A percentile compares a stretch with the other conserved stretches of the same genome.
These are phyloP conservation scores for Acanthamoeba culbertsoni DNA, from an alignment of 208 protist genomes.

Conservation along the genomic window DNA sequence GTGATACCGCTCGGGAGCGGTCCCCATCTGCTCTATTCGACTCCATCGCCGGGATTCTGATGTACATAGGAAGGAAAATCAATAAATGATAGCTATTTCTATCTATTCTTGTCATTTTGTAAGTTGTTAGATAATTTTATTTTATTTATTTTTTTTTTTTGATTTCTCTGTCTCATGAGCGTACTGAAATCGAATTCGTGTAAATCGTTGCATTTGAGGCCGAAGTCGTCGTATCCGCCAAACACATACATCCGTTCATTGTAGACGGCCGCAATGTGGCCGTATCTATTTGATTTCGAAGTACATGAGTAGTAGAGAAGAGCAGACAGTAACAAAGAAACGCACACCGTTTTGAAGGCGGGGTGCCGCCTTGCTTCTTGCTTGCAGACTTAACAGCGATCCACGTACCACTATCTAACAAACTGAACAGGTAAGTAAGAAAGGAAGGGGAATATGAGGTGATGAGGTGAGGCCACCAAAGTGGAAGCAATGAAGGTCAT, in stretches of 20 bases:
- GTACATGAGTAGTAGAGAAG: neutral
- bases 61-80: neutral
- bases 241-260: slow-evolving; percentile 49
- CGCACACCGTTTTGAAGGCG: neutral
- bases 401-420: neutral
- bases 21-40: slow-evolving; percentile 27
- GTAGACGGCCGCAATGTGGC: slow-evolving; percentile 37
- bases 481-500: slow-evolving; percentile 21
- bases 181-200: slow-evolving; percentile 59
- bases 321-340: neutral
- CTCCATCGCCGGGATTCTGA: slow-evolving; percentile 5
- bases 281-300: neutral
- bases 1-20: slow-evolving; percentile 27
- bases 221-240: slow-evolving; percentile 60
- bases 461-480: neutral
- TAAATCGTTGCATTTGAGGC: slow-evolving; percentile 58
- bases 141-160: too few relatives aligned
- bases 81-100: too few relatives aligned
- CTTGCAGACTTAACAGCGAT: neutral
- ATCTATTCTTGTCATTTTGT: too few relatives aligned
- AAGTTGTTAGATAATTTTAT: too few relatives aligned
- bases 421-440: neutral
- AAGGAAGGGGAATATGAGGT: neutral
- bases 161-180: too few relatives aligned
- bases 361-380: neutral